Base-by-base conservation (phyloP, 176 grass and related monocot species). In the Oryza meridionalis region DNA sequence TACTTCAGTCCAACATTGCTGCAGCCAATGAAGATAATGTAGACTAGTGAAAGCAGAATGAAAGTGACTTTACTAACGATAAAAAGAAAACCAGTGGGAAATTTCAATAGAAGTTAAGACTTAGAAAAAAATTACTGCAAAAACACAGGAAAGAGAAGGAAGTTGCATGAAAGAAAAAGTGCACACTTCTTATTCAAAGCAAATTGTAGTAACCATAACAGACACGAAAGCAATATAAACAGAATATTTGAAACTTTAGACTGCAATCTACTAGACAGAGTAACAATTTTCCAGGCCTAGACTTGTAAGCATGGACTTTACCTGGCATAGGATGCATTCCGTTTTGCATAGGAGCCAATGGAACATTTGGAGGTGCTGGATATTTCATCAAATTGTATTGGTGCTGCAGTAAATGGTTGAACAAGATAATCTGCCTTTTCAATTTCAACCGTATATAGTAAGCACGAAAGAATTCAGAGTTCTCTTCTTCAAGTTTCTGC, bases 401-500 rank as follows among this genome's bases (percentile, higher is more conserved):
- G 67, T 94, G 91, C 69, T 94, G 91, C 71, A 99, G 84, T 77
- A 99, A 91, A 86, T 94, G 88, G 84, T 99, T 99, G 84, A 99
- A 96, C 88, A 99, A 49, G 82, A 92, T 88, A 78, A 99, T 99
- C 74, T 99, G 97, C 47, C 72, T 94, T 85, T 96, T 99, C 89
- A 99, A 83, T 88, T 94, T 96, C 77, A 99, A 83, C 58, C 97
- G 90, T 92, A 99, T 96, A 80, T 96, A 96, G 76, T 99, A 99
- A 83, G 93, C 93, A 69, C 86, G 81, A 86, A 99, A 99, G 80
- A 99, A 99, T 58, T 99, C 97, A 14, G 89, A 86, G 59, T 99
- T 99, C 77, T 99, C 93, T 90, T 99, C 97, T 83, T 99, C 97
- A 1, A 99, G 93, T 83, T 99, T 99, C 83, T 99, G 94, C 97